phyloP scores from a whole-genome alignment of 148 eudicot species.

The Nepenthes mirabilis region DNA sequence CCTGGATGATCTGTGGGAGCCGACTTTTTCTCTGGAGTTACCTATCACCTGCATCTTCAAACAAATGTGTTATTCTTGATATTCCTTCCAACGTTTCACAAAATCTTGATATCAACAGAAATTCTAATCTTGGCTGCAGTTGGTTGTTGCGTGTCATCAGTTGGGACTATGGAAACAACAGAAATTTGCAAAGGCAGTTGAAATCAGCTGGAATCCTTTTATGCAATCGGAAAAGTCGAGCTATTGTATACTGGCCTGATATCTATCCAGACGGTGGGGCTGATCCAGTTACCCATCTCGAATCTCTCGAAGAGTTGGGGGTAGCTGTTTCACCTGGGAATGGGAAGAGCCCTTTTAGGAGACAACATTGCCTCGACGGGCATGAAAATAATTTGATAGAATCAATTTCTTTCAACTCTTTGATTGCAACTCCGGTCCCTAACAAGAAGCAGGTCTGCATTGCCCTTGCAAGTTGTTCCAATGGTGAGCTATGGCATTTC shows the following conservation, averaged over 20 bases:
- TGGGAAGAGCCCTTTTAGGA: slow-evolving; percentile 25
- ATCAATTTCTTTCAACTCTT: slow-evolving; percentile 45
- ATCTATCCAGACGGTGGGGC: slow-evolving; percentile 37
- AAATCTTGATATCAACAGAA: slow-evolving; percentile 21
- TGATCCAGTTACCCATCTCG: slow-evolving; percentile 29
- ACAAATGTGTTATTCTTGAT: slow-evolving; percentile 60
- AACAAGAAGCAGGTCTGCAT: slow-evolving; percentile 31
- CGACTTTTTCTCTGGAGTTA: slow-evolving; percentile 76
- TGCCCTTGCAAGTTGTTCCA: slow-evolving; percentile 71
- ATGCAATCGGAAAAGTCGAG: slow-evolving; percentile 50
- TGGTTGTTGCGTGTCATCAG: slow-evolving; percentile 59
- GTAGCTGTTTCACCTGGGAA: slow-evolving; percentile 16
- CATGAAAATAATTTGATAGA: slow-evolving; percentile 26
- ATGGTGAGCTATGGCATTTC: slow-evolving; percentile 77
- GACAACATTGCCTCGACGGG: slow-evolving; percentile 19
- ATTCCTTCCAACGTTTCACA: slow-evolving; percentile 35
- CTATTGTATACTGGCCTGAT: slow-evolving; percentile 73
- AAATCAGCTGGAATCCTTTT: slow-evolving; percentile 56
- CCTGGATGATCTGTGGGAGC: slow-evolving; percentile 76
- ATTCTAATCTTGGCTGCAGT: slow-evolving; percentile 22
- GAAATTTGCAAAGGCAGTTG: slow-evolving; percentile 22
- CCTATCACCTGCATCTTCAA: slow-evolving; percentile 63
- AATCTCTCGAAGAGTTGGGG: slow-evolving; percentile 36
- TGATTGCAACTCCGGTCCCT: slow-evolving; percentile 59
- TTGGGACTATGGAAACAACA: slow-evolving; percentile 37